Percentiles rank a stretch among this genome's conserved stretches.
These are phyloP conservation scores for Wickerhamomyces chaumierensis DNA, from an alignment of 805 yeast genomes.

Conservation along the genomic window DNA sequence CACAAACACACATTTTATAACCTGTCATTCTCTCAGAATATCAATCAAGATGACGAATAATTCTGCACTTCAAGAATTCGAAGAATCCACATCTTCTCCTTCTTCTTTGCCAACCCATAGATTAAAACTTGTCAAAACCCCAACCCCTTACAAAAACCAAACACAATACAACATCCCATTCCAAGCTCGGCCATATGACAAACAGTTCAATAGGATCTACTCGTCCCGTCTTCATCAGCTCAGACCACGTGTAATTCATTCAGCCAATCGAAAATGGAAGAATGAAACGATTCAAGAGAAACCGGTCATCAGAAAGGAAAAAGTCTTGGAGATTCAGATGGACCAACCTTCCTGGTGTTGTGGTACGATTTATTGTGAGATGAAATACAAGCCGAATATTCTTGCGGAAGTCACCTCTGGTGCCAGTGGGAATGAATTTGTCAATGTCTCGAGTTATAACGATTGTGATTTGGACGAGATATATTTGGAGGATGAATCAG, in stretches of 20 bases:
- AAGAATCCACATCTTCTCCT: too few relatives aligned
- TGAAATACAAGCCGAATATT: slow-evolving; percentile 78
- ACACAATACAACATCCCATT: slow-evolving; percentile 11
- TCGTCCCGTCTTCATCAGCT: slow-evolving; percentile 37
- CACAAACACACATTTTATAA: too few relatives aligned
- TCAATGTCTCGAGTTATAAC: slow-evolving; percentile 31
- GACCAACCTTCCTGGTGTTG: slow-evolving; percentile 67
- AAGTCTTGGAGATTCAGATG: slow-evolving; percentile 49
- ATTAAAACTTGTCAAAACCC: too few relatives aligned
- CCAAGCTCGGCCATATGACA: slow-evolving; percentile 31
- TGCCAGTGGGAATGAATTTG: slow-evolving; percentile 31
- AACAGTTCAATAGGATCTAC: slow-evolving; percentile 51
- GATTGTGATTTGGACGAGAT: slow-evolving; percentile 48
- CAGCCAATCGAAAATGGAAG: slow-evolving; percentile 48
- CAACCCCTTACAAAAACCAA: slow-evolving; percentile 5
- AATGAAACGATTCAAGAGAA: slow-evolving; percentile 29
- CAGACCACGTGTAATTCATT: slow-evolving; percentile 32
- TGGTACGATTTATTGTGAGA: slow-evolving; percentile 79
- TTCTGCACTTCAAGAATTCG: too few relatives aligned
- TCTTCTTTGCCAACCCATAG: too few relatives aligned
- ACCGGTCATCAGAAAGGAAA: slow-evolving; percentile 28
- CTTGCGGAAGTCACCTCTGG: slow-evolving; percentile 61
- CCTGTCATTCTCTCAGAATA: too few relatives aligned
- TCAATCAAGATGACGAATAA: too few relatives aligned
- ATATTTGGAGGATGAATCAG: slow-evolving; percentile 87